These are phyloP conservation scores for Euclidium syriacum DNA, from an alignment of 345 rosid species.

Conservation along the genomic window DNA sequence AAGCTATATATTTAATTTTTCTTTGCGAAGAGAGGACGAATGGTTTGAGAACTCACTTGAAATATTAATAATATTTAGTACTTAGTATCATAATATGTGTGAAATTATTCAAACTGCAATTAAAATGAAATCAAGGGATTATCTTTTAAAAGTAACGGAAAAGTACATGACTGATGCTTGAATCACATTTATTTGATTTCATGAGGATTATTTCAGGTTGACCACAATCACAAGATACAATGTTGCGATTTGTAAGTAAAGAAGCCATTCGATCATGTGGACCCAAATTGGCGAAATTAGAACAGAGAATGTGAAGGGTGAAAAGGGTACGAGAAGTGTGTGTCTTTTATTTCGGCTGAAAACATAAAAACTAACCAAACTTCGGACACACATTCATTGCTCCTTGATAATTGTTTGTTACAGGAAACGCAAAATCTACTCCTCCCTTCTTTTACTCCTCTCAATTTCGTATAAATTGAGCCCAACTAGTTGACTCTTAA, in stretches of 20 bases:
- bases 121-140: no score
- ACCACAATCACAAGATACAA: background rate
- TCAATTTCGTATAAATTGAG: slow-evolving; percentile 5
- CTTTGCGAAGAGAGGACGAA: no score
- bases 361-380: background rate
- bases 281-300: background rate
- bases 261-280: slow-evolving; percentile 8
- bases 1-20: no score
- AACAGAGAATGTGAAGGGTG: background rate
- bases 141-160: no score
- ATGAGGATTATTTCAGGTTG: no score
- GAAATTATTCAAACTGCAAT: no score
- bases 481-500: slow-evolving; percentile 10
- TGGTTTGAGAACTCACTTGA: no score
- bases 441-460: background rate
- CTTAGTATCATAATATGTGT: no score
- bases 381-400: slow-evolving; percentile 16
- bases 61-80: no score
- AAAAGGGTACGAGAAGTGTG: slow-evolving; percentile 20
- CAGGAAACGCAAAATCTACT: background rate
- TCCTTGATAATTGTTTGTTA: background rate
- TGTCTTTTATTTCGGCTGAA: slow-evolving; percentile 3
- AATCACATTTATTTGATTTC: no score
- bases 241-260: background rate
- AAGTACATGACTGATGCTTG: no score